Conservation (phyloP, 768 basidiomycete species). For the Phaffia australis region DNA sequence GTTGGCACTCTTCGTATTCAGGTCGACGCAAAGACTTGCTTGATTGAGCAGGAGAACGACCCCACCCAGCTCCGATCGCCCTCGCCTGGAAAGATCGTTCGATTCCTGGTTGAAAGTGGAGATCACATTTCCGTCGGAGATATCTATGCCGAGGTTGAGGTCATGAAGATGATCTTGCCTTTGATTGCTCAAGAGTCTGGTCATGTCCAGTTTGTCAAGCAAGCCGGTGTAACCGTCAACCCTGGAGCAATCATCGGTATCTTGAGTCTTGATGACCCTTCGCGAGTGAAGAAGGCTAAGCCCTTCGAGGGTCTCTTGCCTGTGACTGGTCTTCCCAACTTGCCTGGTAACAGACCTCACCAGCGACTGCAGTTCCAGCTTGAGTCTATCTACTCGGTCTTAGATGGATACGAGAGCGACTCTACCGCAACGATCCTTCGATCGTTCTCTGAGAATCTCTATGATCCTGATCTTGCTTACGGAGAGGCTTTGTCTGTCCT, state of each 20-base stretch:
- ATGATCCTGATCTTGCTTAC: constrained; percentile 77
- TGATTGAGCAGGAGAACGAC: constrained; percentile 99
- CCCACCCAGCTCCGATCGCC: constrained; percentile 94
- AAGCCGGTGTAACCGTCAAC: constrained; percentile 90
- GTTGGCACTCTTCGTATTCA: constrained; percentile 80
- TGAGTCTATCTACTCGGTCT: constrained; percentile 71
- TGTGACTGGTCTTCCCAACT: constrained; percentile 64
- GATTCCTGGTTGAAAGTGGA: constrained; percentile 90
- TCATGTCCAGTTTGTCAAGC: constrained; percentile 62
- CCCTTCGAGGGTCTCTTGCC: constrained; percentile 93
- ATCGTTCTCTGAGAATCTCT: constrained; percentile 69
- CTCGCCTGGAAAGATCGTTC: constrained; percentile 88
- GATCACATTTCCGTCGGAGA: constrained; percentile 96
- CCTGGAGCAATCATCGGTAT: constrained; percentile 97
- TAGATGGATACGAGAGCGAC: constrained; percentile 95
- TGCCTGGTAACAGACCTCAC: constrained; percentile 78
- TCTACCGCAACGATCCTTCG: constrained; percentile 77
- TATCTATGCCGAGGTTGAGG: constrained; percentile 94
- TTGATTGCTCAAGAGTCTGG: constrained; percentile 90
- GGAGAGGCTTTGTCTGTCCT: constrained; percentile 72
- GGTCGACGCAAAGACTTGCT: constrained; percentile 88
- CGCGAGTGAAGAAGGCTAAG: constrained; percentile 91
- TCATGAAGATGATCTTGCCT: constrained; percentile 95
- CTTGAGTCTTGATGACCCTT: constrained; percentile 84
- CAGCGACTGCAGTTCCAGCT: constrained; percentile 68